These are phyloP conservation scores for Phytophthora sojae DNA, from an alignment of 352 stramenopile species.

Conservation along the genomic window DNA sequence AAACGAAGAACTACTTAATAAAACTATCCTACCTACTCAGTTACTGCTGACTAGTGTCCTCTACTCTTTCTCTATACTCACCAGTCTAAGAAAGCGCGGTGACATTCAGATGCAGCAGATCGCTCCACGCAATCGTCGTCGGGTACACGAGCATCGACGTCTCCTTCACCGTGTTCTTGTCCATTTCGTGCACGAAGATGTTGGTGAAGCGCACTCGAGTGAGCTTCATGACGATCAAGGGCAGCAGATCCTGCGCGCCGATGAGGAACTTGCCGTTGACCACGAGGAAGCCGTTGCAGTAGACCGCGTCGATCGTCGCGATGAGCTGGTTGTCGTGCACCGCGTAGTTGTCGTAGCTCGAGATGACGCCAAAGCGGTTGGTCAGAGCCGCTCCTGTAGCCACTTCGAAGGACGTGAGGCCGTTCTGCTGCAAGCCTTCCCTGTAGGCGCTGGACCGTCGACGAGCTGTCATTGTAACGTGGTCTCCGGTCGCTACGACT, in stretches of 20 bases:
- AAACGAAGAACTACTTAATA: too few relatives aligned
- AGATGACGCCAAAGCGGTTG: background rate
- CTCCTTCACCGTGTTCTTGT: background rate
- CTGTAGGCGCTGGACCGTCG: background rate
- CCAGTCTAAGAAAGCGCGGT: background rate
- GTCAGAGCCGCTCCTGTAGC: background rate
- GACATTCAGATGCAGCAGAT: background rate
- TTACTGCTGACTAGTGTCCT: too few relatives aligned
- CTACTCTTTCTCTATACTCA: too few relatives aligned
- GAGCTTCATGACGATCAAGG: background rate
- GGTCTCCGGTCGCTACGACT: background rate
- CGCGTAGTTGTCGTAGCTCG: background rate
- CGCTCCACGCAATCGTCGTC: background rate
- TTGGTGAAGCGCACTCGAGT: constrained; percentile 3
- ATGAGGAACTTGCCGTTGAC: constrained; percentile 1
- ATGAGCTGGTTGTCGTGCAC: background rate
- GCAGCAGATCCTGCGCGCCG: background rate
- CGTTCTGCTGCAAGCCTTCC: background rate
- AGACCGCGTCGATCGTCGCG: background rate
- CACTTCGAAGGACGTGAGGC: background rate
- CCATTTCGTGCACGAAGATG: background rate
- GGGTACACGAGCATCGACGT: background rate
- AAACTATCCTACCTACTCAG: too few relatives aligned
- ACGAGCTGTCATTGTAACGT: too few relatives aligned
- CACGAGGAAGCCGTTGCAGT: background rate